Percentiles rank a stretch among this genome's conserved stretches.
Conservation (phyloP, 2,329 filamentous ascomycete species). For the Colletotrichum horii region DNA sequence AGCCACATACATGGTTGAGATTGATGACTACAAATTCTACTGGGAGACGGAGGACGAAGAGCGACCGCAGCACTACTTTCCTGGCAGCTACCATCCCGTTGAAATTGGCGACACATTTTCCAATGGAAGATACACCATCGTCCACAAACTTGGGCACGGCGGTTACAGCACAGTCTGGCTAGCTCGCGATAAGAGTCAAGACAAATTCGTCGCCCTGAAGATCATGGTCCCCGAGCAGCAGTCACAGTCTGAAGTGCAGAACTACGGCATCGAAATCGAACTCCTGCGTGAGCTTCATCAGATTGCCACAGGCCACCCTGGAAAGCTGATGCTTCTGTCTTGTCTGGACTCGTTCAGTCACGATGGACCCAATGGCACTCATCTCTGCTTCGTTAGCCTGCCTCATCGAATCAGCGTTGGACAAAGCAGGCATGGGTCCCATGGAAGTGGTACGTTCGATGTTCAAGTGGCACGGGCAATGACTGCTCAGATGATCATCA, state of each 20-base stretch:
- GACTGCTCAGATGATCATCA: not conserved
- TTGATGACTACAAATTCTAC: accelerated
- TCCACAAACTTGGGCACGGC: not conserved
- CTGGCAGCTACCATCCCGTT: not conserved
- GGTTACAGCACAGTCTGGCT: not conserved
- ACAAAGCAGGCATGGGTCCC: not conserved
- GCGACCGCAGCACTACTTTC: not conserved
- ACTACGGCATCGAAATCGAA: not conserved
- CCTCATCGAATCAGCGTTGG: not conserved
- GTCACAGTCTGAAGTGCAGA: not conserved
- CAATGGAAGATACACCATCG: not conserved
- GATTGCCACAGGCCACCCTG: accelerated
- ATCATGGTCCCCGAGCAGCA: not conserved
- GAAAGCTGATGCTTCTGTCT: not conserved
- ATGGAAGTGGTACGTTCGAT: accelerated
- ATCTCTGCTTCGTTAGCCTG: not conserved
- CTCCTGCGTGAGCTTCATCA: not conserved
- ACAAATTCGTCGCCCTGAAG: accelerated
- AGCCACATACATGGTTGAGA: not conserved
- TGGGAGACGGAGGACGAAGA: not conserved
- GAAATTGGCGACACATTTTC: not conserved
- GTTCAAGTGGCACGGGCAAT: not conserved
- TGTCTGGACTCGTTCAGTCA: not conserved
- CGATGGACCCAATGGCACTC: not conserved
- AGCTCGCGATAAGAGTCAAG: not conserved